Conservation (phyloP, 2,329 filamentous ascomycete species). For the Aspergillus tanneri region DNA sequence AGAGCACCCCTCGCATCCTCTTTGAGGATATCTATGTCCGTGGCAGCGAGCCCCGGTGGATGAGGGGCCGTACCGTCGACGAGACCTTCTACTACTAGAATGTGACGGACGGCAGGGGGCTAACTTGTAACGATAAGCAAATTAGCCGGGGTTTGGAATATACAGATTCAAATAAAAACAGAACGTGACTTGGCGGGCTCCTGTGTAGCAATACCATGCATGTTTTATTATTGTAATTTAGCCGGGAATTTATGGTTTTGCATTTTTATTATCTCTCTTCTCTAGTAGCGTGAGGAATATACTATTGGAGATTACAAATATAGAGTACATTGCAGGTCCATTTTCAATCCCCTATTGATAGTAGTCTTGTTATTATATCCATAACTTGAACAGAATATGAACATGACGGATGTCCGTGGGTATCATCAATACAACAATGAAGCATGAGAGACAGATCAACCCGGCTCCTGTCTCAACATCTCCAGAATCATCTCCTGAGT, state of each 20-base stretch:
- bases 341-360: no score
- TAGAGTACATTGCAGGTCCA: no score
- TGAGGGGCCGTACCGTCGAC: conserved; percentile 82
- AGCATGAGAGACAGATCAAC: no score
- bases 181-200: conserved; percentile 19
- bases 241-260: conserved; percentile 31
- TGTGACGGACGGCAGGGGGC: not conserved
- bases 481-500: conserved; percentile 44
- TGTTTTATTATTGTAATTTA: conserved; percentile 40
- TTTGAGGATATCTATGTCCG: conserved; percentile 95
- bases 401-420: conserved; percentile 12
- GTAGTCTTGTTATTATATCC: not conserved
- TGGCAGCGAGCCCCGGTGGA: conserved; percentile 81
- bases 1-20: conserved; percentile 75
- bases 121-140: not conserved
- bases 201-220: conserved; percentile 25
- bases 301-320: conserved; percentile 16
- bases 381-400: not conserved
- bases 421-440: conserved; percentile 6
- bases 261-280: conserved; percentile 30
- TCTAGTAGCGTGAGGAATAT: conserved; percentile 28
- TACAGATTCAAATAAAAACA: not conserved
- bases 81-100: conserved; percentile 82
- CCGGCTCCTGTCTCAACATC: conserved; percentile 39
- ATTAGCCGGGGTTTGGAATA: not conserved